Conservation (phyloP, 1,139 yeast species). For the Lodderomyces oxycetoniae region DNA sequence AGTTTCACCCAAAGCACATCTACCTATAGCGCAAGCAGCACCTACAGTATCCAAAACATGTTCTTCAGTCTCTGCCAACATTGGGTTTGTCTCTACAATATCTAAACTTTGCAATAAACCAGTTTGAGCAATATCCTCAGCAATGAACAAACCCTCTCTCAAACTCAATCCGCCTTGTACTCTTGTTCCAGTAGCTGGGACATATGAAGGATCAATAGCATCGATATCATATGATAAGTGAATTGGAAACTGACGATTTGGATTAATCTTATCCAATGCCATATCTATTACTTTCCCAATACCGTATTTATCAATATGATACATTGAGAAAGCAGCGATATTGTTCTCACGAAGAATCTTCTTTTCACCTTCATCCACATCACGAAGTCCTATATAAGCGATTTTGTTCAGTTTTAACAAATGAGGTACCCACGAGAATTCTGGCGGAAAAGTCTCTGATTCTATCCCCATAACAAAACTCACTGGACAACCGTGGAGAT, state of each 20-base stretch:
- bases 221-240: constrained; percentile 95
- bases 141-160: constrained; percentile 89
- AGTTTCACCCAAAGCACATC: constrained; percentile 94
- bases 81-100: constrained; percentile 91
- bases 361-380: constrained; percentile 85
- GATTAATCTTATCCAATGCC: constrained; percentile 81
- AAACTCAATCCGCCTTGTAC: constrained; percentile 94
- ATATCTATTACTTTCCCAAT: constrained; percentile 86
- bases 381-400: constrained; percentile 93
- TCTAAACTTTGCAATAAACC: constrained; percentile 85
- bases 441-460: constrained; percentile 59
- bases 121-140: constrained; percentile 87
- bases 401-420: constrained; percentile 63
- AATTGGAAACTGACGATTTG: constrained; percentile 68
- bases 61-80: constrained; percentile 70
- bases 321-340: constrained; percentile 90
- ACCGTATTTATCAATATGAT: constrained; percentile 91
- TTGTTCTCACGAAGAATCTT: constrained; percentile 62
- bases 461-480: constrained; percentile 82
- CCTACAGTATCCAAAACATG: constrained; percentile 82
- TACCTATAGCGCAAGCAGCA: constrained; percentile 86
- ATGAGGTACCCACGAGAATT: constrained; percentile 75
- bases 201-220: constrained; percentile 90
- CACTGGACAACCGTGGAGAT: constrained; percentile 95
- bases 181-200: constrained; percentile 97